These are phyloP conservation scores for Suillus paluster DNA, from an alignment of 768 basidiomycete species.

Conservation along the genomic window DNA sequence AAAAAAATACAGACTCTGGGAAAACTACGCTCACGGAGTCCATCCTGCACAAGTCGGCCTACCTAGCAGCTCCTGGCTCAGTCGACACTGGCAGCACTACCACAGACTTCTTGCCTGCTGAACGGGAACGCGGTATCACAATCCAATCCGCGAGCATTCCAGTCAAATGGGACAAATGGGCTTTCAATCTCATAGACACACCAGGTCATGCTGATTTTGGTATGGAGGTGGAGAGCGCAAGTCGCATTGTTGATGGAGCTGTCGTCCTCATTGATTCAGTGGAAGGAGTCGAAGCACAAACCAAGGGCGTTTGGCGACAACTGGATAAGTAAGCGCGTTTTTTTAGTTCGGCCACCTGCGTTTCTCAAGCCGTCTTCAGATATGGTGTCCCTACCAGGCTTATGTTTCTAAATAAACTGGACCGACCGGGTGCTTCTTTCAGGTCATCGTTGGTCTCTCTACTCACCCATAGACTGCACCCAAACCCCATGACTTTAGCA, in stretches of 20 bases:
- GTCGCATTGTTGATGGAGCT: conserved; percentile 87
- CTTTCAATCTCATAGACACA: conserved; percentile 87
- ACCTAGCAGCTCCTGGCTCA: conserved; percentile 73
- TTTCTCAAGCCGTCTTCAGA: conserved; percentile 41
- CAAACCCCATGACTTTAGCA: conserved; percentile 68
- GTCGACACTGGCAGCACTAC: conserved; percentile 92
- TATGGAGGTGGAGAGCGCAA: conserved; percentile 96
- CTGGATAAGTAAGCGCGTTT: conserved; percentile 70
- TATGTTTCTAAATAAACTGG: conserved; percentile 87
- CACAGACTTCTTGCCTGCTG: conserved; percentile 88
- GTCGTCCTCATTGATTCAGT: conserved; percentile 89
- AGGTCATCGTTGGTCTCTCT: conserved; percentile 72
- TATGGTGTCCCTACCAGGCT: conserved; percentile 81
- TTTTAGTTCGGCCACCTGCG: conserved; percentile 2
- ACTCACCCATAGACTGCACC: conserved; percentile 75
- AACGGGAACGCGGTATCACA: conserved; percentile 89
- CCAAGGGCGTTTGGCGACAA: conserved; percentile 87
- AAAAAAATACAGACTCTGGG: conserved; percentile 66
- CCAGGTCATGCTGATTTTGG: conserved; percentile 95
- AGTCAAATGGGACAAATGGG: conserved; percentile 83
- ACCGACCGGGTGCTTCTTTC: conserved; percentile 85
- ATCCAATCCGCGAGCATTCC: conserved; percentile 93
- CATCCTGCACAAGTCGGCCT: conserved; percentile 75
- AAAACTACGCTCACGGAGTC: conserved; percentile 92
- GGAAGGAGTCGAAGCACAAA: conserved; percentile 91